These are phyloP conservation scores for Hypericum perforatum DNA, from an alignment of 345 rosid species.

Conservation along the genomic window DNA sequence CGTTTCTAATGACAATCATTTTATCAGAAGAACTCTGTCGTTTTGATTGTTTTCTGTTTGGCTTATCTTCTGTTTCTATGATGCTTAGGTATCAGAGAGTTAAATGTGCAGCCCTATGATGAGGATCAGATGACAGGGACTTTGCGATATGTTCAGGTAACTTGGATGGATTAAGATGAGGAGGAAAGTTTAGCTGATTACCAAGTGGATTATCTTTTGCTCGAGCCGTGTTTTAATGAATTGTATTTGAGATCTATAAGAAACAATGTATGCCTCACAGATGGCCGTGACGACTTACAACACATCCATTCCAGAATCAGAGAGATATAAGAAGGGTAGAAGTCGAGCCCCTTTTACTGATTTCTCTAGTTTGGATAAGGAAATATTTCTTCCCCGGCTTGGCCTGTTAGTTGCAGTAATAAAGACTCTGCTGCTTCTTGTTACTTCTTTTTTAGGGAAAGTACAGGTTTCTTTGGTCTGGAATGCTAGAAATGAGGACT, in stretches of 20 bases:
- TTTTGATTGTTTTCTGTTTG: no score
- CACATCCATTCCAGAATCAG: slow-evolving; percentile 62
- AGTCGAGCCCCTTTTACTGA: background rate
- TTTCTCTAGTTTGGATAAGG: slow-evolving; percentile 2
- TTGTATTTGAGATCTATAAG: slow-evolving; percentile 5
- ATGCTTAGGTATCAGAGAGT: slow-evolving; percentile 49
- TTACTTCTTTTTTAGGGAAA: slow-evolving; percentile 39
- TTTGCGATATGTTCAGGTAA: slow-evolving; percentile 86
- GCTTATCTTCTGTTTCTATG: background rate
- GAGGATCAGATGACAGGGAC: slow-evolving; percentile 83
- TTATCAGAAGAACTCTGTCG: no score
- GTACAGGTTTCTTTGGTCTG: slow-evolving; percentile 85
- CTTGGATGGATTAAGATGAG: slow-evolving; percentile 3
- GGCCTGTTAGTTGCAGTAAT: slow-evolving; percentile 1
- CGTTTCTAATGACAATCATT: no score
- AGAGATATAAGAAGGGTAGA: slow-evolving; percentile 77
- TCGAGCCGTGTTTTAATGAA: no score
- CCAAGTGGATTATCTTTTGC: no score
- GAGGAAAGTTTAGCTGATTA: no score
- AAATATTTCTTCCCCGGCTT: slow-evolving; percentile 6
- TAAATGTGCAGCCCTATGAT: slow-evolving; percentile 60
- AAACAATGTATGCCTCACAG: slow-evolving; percentile 29
- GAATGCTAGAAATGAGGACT: slow-evolving; percentile 85
- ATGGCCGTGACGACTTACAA: slow-evolving; percentile 88
- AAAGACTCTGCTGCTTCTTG: slow-evolving; percentile 5